Percentiles rank a stretch among this genome's conserved stretches.
Conservation (phyloP, 208 protist species). For the Leishmania arabica region DNA sequence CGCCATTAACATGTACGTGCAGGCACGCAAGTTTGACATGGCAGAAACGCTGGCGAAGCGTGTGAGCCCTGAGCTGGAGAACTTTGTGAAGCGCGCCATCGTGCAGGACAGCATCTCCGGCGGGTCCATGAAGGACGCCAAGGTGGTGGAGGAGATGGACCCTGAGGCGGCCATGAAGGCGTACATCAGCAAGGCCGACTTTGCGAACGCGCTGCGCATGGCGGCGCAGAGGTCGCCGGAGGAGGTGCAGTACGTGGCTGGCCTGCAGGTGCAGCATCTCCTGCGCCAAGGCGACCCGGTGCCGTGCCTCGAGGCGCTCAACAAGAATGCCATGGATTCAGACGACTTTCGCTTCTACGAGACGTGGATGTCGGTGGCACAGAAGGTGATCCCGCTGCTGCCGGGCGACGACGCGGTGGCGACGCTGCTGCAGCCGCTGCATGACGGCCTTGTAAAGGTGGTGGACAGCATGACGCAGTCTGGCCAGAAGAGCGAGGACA, state of each 20-base stretch:
- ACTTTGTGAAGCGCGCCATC: constrained; percentile 90
- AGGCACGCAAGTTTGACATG: constrained; percentile 92
- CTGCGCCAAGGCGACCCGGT: constrained; percentile 56
- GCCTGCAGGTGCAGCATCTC: constrained; percentile 78
- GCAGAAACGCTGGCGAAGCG: constrained; percentile 85
- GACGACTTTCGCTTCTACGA: constrained; percentile 93
- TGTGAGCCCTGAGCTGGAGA: constrained; percentile 85
- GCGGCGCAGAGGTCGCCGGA: constrained; percentile 67
- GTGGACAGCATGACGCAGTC: constrained; percentile 72
- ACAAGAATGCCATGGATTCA: constrained; percentile 61
- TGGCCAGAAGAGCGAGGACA: constrained; percentile 83
- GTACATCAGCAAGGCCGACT: constrained; percentile 86
- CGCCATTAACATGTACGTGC: constrained; percentile 95
- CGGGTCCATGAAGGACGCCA: constrained; percentile 70
- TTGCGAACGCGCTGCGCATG: constrained; percentile 80
- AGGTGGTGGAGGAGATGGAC: constrained; percentile 91
- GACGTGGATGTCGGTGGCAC: constrained; percentile 71
- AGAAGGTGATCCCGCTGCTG: constrained; percentile 58
- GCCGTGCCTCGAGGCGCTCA: constrained; percentile 66
- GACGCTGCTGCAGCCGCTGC: constrained; percentile 50
- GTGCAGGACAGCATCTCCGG: constrained; percentile 89
- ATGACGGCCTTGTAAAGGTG: constrained; percentile 67
- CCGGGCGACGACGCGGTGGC: constrained; percentile 25
- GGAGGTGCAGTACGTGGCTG: constrained; percentile 72
- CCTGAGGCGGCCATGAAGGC: constrained; percentile 89